Percentiles rank a stretch among this genome's conserved stretches.
These are phyloP conservation scores for Apiotrichum sp. DNA, from an alignment of 1,284 basidiomycete species.

Conservation along the genomic window DNA sequence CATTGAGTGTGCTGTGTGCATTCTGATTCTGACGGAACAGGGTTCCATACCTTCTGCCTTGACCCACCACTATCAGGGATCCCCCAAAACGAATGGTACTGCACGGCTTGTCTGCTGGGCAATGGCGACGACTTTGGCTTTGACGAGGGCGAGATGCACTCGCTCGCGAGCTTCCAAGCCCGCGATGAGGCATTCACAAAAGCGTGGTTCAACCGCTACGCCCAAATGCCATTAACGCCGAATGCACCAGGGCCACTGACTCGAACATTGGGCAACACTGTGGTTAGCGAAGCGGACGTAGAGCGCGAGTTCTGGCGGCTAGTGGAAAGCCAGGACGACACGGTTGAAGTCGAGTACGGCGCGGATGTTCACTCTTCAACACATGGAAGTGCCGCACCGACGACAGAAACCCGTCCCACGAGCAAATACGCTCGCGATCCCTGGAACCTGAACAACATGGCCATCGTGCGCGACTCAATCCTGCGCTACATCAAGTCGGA, in stretches of 20 bases:
- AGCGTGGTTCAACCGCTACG: conserved; percentile 80
- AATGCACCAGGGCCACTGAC: conserved; percentile 22
- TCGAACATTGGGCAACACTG: conserved; percentile 55
- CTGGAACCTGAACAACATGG: conserved; percentile 98
- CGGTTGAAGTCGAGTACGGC: conserved; percentile 97
- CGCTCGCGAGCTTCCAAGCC: conserved; percentile 83
- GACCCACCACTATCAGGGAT: conserved; percentile 78
- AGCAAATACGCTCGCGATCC: conserved; percentile 82
- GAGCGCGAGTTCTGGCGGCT: conserved; percentile 97
- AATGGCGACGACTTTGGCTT: conserved; percentile 99
- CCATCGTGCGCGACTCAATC: conserved; percentile 74
- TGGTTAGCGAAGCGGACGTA: conserved; percentile 78
- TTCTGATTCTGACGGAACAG: conserved; percentile 3
- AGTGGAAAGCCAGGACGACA: conserved; percentile 80
- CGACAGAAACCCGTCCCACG: conserved; percentile 83
- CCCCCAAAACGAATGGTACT: conserved; percentile 88
- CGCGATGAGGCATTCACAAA: conserved; percentile 82
- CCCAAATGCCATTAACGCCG: conserved; percentile 42
- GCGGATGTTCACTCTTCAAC: conserved; percentile 97
- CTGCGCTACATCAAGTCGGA: conserved; percentile 88
- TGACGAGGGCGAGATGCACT: conserved; percentile 96
- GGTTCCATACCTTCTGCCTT: conserved; percentile 91
- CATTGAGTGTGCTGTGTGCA: too few relatives aligned
- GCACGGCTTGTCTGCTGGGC: conserved; percentile 82
- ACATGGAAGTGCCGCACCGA: conserved; percentile 94